Base-by-base conservation (phyloP, 768 basidiomycete species). In the Lactarius indigo region DNA sequence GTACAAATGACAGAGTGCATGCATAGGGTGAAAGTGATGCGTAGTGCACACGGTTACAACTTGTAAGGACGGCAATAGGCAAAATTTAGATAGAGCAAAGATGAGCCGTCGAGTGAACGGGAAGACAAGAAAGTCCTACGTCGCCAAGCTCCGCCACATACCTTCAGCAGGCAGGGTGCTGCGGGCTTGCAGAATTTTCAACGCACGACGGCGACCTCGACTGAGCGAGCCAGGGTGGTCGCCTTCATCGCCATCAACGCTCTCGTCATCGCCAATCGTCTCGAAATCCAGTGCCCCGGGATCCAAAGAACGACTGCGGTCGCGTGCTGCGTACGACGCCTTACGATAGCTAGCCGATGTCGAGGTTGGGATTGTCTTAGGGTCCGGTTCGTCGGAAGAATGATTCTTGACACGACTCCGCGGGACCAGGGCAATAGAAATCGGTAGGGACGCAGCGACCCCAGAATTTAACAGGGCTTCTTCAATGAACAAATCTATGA, bases 71-170 rank as follows among this genome's bases (percentile, higher is more conserved):
- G 44, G 12, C 72, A 70, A 71, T 68, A 70, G 73, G 75, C 75
- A 73, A 28, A 64, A 71, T 70, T 75, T 74, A 71, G 60, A 79
- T 75, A 74, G 73, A 76, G 65, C 68, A 75, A 76, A 56, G 56
- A 54, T 61, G 52, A 47, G 58, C 55, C 23, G 58, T 41, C 57
- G 69, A 63, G 61, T 63, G n/a, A 47, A 1, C 26, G 26, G 26
- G 15, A 15, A 28, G 50, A 26, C 23, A 61, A 72, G 57, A 64
- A 7, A 13, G 33, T 56, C 30, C 73, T 66, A 82, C 44, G 60
- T 66, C 26, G 87, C 90, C 72, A 92, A 78, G 78, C 91, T 92
- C 72, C 89, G 82, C 90, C 90, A 92, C 90, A 92, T 91, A 42
- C 90, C 87, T 64, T 82, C 83, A 66, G 82, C 83, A 2, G 91